Conservation (phyloP, 2,329 filamentous ascomycete species). For the Hymenoscyphus linearis region DNA sequence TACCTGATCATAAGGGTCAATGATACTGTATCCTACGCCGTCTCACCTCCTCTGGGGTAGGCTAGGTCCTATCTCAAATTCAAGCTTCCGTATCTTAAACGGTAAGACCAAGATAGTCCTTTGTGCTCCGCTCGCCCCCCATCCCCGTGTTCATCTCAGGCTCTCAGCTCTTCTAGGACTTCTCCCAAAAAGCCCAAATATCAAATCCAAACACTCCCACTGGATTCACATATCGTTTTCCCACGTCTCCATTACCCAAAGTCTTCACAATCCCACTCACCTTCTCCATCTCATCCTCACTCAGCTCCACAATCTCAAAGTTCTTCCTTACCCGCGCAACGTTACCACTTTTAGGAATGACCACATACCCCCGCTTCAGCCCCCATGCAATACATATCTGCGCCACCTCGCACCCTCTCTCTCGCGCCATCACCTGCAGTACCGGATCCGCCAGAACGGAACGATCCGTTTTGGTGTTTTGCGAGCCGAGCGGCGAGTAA, state of each 20-base stretch:
- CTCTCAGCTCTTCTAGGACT: background rate
- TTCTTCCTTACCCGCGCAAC: conserved; percentile 64
- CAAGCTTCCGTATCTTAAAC: background rate
- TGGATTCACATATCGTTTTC: conserved; percentile 72
- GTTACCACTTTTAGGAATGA: conserved; percentile 67
- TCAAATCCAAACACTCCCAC: conserved; percentile 71
- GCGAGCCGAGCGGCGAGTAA: conserved; percentile 63
- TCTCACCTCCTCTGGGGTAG: background rate
- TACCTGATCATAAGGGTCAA: background rate
- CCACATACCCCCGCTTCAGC: conserved; percentile 60
- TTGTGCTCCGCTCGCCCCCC: background rate
- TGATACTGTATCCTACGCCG: background rate
- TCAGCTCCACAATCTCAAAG: conserved; percentile 58
- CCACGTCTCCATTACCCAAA: conserved; percentile 33
- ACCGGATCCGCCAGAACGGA: conserved; percentile 53
- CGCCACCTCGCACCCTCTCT: conserved; percentile 53
- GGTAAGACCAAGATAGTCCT: too few relatives aligned
- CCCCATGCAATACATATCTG: conserved; percentile 67
- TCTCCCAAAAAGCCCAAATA: conserved; percentile 37
- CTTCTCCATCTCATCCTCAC: conserved; percentile 52
- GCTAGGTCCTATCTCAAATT: background rate
- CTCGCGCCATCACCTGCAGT: conserved; percentile 55
- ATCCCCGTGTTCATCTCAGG: background rate
- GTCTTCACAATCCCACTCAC: conserved; percentile 54
- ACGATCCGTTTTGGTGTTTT: conserved; percentile 41